Conservation (phyloP, 306 rosid species). For the Casuarina equisetifolia region DNA sequence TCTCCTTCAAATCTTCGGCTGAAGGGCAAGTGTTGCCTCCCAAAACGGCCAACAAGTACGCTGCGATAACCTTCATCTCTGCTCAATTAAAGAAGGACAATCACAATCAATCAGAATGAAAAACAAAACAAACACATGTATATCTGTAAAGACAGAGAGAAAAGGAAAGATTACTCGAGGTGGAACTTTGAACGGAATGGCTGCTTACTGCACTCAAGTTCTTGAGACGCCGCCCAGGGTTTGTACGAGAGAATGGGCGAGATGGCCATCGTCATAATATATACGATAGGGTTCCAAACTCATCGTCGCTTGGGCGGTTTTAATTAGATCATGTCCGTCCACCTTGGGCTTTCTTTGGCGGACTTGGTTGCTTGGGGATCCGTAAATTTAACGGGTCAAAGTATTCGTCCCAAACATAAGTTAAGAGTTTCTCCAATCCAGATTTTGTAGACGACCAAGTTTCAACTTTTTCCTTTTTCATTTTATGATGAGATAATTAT, state of each 20-base stretch:
- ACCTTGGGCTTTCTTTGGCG: too few relatives aligned
- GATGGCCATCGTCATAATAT: background rate
- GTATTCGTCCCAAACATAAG: too few relatives aligned
- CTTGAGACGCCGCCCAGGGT: conserved; percentile 20
- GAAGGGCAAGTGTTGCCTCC: conserved; percentile 65
- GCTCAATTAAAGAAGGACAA: conserved; percentile 14
- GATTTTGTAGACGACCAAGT: too few relatives aligned
- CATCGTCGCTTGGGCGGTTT: too few relatives aligned
- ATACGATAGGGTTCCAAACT: conserved; percentile 38
- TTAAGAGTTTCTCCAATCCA: too few relatives aligned
- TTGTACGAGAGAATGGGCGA: background rate
- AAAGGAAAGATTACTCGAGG: conserved; percentile 10
- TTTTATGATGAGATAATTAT: too few relatives aligned
- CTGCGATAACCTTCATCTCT: conserved; percentile 75
- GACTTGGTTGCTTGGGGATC: too few relatives aligned
- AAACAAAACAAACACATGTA: too few relatives aligned
- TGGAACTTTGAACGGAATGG: background rate
- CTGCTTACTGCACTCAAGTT: background rate
- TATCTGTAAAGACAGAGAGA: background rate
- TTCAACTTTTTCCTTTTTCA: too few relatives aligned
- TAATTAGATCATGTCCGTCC: conserved; percentile 22
- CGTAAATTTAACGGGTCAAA: too few relatives aligned
- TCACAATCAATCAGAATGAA: background rate
- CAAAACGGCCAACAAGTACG: conserved; percentile 73
- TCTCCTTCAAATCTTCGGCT: conserved; percentile 49